A percentile compares a stretch with the other conserved stretches of the same genome.
Conservation (phyloP, 345 rosid genomes). For the Eutrema yunnanense region DNA sequence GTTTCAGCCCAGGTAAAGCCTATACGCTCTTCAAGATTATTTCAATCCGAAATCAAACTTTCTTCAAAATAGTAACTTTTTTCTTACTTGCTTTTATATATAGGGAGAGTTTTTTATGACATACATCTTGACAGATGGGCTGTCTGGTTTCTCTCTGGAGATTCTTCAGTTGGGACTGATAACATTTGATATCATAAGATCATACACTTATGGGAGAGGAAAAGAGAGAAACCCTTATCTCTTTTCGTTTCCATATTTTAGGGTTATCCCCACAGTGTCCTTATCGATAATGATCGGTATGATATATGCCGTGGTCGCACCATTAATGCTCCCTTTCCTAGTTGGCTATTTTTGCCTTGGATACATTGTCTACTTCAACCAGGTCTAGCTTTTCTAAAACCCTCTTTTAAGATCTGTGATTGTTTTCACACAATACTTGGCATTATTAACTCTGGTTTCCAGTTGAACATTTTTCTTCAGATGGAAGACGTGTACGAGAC, state of each 20-base stretch:
- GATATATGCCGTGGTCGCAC: constrained; percentile 80
- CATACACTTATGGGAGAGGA: constrained; percentile 41
- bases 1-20: constrained; percentile 78
- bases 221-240: constrained; percentile 63
- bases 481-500: constrained; percentile 73
- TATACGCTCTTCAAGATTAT: not conserved
- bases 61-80: not conserved
- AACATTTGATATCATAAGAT: constrained; percentile 47
- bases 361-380: constrained; percentile 71
- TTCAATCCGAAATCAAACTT: not conserved
- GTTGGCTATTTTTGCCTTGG: constrained; percentile 78
- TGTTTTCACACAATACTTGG: not conserved
- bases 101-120: constrained; percentile 89
- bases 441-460: not conserved
- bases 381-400: constrained; percentile 39
- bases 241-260: constrained; percentile 63
- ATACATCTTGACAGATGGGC: constrained; percentile 78
- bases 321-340: constrained; percentile 76
- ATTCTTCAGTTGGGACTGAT: constrained; percentile 72
- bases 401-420: not conserved
- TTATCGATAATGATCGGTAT: constrained; percentile 69
- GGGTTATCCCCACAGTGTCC: constrained; percentile 68
- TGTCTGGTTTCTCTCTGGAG: constrained; percentile 83
- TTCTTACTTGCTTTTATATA: not conserved
- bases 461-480: constrained; percentile 31